Evolutionary conservation across 768 basidiomycete species (phyloP).

Genomic region (Rhodotorula kratochvilovae): DNA sequence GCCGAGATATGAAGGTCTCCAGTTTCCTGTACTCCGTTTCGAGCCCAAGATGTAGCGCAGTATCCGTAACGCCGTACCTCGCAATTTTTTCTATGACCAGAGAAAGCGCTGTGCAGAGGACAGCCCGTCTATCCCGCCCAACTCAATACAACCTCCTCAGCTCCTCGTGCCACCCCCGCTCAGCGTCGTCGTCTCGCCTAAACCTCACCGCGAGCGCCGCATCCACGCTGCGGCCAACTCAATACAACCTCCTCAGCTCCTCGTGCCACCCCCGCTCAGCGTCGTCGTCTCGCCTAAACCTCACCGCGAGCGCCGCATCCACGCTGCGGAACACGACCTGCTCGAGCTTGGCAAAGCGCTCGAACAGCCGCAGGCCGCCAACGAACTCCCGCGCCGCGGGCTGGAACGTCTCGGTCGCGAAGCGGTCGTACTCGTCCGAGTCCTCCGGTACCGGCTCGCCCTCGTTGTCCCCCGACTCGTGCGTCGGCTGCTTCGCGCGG

Average conservation of each 20-base stretch:
- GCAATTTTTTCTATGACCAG: too few species aligned
- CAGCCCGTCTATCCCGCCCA: too few species aligned
- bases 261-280: constrained; percentile 5
- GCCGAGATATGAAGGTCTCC: constrained; percentile 9
- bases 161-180: constrained; percentile 20
- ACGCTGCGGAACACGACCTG: constrained; percentile 26
- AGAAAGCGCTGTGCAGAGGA: too few species aligned
- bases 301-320: constrained; percentile 14
- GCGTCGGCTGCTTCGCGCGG: constrained; percentile 4
- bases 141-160: constrained; percentile 17
- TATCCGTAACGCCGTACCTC: too few species aligned
- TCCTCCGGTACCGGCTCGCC: neutral
- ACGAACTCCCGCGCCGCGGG: constrained; percentile 28
- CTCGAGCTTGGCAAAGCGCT: constrained; percentile 8
- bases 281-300: constrained; percentile 7
- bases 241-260: constrained; percentile 26
- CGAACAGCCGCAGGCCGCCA: constrained; percentile 5
- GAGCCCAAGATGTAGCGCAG: too few species aligned
- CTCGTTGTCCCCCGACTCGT: neutral
- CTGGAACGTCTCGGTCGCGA: constrained; percentile 18
- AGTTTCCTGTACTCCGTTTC: too few species aligned
- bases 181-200: neutral
- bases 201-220: constrained; percentile 17
- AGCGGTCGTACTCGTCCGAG: neutral
- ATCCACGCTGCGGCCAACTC: constrained; percentile 6